Evolutionary conservation across 2,329 filamentous ascomycete species (phyloP).

Genomic region (Aspergillus pseudonomiae): DNA sequence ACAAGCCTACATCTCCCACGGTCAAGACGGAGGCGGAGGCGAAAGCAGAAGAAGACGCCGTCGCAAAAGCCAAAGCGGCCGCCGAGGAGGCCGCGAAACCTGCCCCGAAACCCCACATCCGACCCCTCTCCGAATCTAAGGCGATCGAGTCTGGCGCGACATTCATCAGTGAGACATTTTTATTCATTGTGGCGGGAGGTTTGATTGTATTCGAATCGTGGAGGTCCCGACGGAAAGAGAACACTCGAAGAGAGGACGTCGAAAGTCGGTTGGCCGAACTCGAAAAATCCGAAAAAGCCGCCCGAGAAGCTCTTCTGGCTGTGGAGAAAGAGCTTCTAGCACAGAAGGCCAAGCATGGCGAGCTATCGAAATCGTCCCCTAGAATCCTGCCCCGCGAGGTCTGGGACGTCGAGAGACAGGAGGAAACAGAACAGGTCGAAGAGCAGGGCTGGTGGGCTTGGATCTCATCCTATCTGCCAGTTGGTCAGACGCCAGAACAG

Average conservation of each 20-base stretch:
- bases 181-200: conserved; percentile 65
- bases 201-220: conserved; percentile 66
- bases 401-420: conserved; percentile 38
- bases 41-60: conserved; percentile 57
- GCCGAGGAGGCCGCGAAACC: conserved; percentile 52
- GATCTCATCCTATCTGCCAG: conserved; percentile 38
- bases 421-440: conserved; percentile 30
- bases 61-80: conserved; percentile 47
- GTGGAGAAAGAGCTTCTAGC: conserved; percentile 51
- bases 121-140: conserved; percentile 67
- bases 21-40: conserved; percentile 65
- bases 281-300: conserved; percentile 52
- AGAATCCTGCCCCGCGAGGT: conserved; percentile 46
- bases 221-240: conserved; percentile 64
- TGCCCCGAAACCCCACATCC: conserved; percentile 56
- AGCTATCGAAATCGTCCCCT: conserved; percentile 28
- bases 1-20: conserved; percentile 57
- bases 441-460: conserved; percentile 37
- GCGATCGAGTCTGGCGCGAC: conserved; percentile 71
- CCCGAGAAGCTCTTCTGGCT: conserved; percentile 44
- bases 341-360: conserved; percentile 42
- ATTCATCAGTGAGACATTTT: conserved; percentile 68
- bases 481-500: conserved; percentile 22
- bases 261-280: conserved; percentile 61
- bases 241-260: conserved; percentile 61